These are phyloP conservation scores for Elaeis guineensis DNA, from an alignment of 176 grass and related monocot species.

Conservation along the genomic window DNA sequence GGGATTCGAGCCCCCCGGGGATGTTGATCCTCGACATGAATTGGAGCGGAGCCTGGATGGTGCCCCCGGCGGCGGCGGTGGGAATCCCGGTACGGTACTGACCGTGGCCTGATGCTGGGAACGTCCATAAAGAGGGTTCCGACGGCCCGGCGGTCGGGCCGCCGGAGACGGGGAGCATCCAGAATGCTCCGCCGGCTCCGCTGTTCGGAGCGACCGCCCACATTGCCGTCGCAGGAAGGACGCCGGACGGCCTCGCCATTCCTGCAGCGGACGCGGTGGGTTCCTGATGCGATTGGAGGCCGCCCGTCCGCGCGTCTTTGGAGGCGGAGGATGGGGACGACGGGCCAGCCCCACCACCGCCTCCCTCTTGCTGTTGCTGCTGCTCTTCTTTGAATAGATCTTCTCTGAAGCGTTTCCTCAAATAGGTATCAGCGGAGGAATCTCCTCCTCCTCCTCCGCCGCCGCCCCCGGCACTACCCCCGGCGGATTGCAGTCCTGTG, in stretches of 20 bases:
- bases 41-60: constrained; percentile 64
- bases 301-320: neutral
- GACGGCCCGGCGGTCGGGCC: constrained; percentile 29
- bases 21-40: constrained; percentile 52
- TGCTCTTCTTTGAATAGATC: constrained; percentile 89
- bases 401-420: constrained; percentile 80
- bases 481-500: neutral
- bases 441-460: constrained; percentile 26
- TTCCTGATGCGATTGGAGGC: constrained; percentile 22
- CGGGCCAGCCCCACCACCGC: constrained; percentile 12
- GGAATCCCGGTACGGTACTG: constrained; percentile 20
- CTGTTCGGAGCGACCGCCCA: constrained; percentile 68
- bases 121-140: constrained; percentile 80
- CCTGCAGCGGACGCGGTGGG: constrained; percentile 18
- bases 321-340: constrained; percentile 30
- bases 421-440: constrained; percentile 43
- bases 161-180: constrained; percentile 80
- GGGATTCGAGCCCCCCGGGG: constrained; percentile 24
- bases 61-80: constrained; percentile 25
- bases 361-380: constrained; percentile 15
- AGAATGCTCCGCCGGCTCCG: constrained; percentile 55
- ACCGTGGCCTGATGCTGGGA: constrained; percentile 21
- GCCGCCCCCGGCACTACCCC: neutral
- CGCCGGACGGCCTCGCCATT: constrained; percentile 14
- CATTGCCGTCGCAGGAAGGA: constrained; percentile 45